These are phyloP conservation scores for Sphaerostilbella broomeana DNA, from an alignment of 2,329 filamentous ascomycete genomes.

Conservation along the genomic window DNA sequence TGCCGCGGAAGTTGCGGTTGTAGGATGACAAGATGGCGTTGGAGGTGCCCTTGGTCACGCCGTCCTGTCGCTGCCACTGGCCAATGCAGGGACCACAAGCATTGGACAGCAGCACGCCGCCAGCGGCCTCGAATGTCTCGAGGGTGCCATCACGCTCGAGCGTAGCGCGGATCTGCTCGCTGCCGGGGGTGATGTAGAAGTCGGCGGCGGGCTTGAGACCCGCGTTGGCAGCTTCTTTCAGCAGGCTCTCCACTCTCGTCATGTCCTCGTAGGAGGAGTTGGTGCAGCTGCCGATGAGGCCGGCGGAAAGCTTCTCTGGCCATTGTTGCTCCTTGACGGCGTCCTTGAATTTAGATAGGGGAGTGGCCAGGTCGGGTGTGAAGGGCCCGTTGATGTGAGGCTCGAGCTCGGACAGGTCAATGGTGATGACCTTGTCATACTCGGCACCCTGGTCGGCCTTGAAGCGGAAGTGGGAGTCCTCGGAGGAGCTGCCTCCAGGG, in stretches of 20 bases:
- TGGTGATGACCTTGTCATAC: constrained; percentile 87
- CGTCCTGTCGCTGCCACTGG: constrained; percentile 90
- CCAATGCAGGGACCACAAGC: constrained; percentile 92
- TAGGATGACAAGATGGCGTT: constrained; percentile 97
- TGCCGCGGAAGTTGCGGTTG: constrained; percentile 96
- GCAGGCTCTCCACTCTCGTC: constrained; percentile 87
- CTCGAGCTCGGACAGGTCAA: constrained; percentile 83
- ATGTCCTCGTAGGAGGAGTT: constrained; percentile 99
- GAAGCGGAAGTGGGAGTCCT: constrained; percentile 56
- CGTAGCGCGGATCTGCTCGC: constrained; percentile 93
- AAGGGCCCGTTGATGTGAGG: constrained; percentile 97
- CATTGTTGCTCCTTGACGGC: constrained; percentile 78
- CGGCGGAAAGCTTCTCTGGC: constrained; percentile 86
- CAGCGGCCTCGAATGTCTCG: constrained; percentile 75
- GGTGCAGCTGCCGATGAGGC: constrained; percentile 94
- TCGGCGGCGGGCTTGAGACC: constrained; percentile 82
- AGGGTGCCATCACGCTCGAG: constrained; percentile 84
- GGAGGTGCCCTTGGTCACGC: constrained; percentile 70
- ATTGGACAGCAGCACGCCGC: constrained; percentile 86
- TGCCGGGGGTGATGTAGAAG: constrained; percentile 95
- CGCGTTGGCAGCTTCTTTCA: constrained; percentile 84
- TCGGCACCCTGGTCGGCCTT: constrained; percentile 72
- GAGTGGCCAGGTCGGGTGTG: constrained; percentile 90
- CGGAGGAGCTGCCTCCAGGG: constrained; percentile 35
- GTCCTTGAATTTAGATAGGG: constrained; percentile 81